Conservation (phyloP, 805 yeast species). For the Metschnikowia continentalis region DNA sequence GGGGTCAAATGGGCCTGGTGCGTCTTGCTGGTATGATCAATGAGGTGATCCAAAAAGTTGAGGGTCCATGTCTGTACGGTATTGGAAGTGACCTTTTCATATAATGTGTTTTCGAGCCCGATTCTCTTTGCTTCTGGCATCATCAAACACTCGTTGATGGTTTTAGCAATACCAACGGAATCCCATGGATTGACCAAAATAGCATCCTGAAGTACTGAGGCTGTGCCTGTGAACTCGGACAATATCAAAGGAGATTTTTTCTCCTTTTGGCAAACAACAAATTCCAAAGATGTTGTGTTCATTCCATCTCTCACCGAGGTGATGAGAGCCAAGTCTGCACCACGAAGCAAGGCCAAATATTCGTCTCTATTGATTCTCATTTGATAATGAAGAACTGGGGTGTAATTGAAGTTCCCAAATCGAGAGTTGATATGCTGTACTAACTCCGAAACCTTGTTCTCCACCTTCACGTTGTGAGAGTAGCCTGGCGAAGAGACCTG, state of each 20-base stretch:
- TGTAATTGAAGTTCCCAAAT: constrained; percentile 74
- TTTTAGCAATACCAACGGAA: constrained; percentile 83
- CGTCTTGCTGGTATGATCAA: constrained; percentile 35
- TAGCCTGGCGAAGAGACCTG: constrained; percentile 86
- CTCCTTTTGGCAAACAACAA: constrained; percentile 78
- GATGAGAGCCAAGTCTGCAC: constrained; percentile 84
- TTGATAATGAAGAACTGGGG: constrained; percentile 91
- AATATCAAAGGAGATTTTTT: constrained; percentile 73
- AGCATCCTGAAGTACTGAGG: constrained; percentile 66
- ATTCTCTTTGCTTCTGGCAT: constrained; percentile 47
- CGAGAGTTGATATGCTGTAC: constrained; percentile 78
- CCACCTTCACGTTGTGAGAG: constrained; percentile 59
- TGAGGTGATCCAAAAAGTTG: constrained; percentile 49
- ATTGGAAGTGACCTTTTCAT: constrained; percentile 58
- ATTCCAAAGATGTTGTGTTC: constrained; percentile 93
- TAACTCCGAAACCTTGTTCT: constrained; percentile 77
- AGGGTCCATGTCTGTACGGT: constrained; percentile 82
- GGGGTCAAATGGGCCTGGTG: constrained; percentile 56
- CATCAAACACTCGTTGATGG: constrained; percentile 64
- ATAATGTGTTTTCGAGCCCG: constrained; percentile 50
- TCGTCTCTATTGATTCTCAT: constrained; percentile 85
- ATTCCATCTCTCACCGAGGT: constrained; percentile 94
- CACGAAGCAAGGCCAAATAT: constrained; percentile 80
- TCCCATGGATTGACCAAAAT: constrained; percentile 96
- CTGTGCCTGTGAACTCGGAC: constrained; percentile 91